Evolutionary conservation across 1,284 basidiomycete species (phyloP).

Genomic region (Sporisorium exsertum): DNA sequence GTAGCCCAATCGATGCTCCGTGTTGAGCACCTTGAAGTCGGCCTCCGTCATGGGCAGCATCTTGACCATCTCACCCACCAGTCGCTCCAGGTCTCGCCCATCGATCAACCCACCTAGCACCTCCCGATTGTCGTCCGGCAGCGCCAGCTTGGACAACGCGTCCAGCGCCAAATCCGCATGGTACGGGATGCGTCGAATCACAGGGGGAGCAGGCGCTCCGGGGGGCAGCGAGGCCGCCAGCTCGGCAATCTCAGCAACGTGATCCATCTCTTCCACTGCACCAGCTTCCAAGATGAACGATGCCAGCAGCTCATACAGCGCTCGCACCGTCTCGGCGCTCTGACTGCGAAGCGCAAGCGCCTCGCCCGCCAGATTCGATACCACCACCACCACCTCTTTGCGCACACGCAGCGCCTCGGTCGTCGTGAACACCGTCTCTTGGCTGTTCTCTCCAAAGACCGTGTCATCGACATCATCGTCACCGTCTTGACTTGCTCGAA

Average conservation of each 20-base stretch:
- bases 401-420: constrained; percentile 76
- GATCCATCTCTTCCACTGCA: constrained; percentile 77
- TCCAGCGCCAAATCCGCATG: constrained; percentile 83
- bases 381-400: constrained; percentile 80
- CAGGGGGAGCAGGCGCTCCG: constrained; percentile 21
- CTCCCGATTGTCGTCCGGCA: constrained; percentile 83
- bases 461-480: constrained; percentile 10
- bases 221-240: constrained; percentile 29
- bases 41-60: constrained; percentile 82
- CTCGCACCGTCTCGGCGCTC: constrained; percentile 72
- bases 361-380: constrained; percentile 77
- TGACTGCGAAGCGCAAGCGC: constrained; percentile 71
- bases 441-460: not conserved
- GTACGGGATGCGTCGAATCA: constrained; percentile 70
- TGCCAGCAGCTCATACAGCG: constrained; percentile 78
- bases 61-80: constrained; percentile 80
- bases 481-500: constrained; percentile 11
- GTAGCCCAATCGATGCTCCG: constrained; percentile 79
- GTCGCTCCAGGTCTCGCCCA: constrained; percentile 74
- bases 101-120: constrained; percentile 77
- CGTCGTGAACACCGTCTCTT: constrained; percentile 59
- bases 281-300: constrained; percentile 80
- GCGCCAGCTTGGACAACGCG: constrained; percentile 81
- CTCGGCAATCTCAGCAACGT: constrained; percentile 69
- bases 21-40: constrained; percentile 81